phyloP scores from a whole-genome alignment of 1,139 yeast species.

The Kodamaea alishanica region DNA sequence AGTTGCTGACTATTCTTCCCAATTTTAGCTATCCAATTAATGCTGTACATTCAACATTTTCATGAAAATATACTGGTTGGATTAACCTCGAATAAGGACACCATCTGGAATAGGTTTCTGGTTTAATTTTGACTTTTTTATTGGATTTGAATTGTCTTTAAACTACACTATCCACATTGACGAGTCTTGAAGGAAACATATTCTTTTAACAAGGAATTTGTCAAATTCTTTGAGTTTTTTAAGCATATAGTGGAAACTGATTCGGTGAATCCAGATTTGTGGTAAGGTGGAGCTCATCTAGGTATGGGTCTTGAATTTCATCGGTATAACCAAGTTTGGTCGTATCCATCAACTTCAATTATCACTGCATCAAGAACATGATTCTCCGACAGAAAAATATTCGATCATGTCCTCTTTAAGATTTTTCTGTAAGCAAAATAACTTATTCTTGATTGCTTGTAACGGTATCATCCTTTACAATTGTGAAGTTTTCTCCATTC shows the following conservation, averaged over 20 bases:
- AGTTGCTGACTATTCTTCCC: too few species aligned
- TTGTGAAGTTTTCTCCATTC: too few species aligned
- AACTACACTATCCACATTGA: conserved; percentile 20
- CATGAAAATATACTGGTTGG: conserved; percentile 25
- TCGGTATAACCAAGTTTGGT: conserved; percentile 20
- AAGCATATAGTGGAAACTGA: conserved; percentile 29
- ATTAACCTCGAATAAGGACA: conserved; percentile 29
- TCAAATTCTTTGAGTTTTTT: conserved; percentile 22
- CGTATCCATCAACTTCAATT: conserved; percentile 27
- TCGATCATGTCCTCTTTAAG: conserved; percentile 15
- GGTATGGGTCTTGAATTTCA: conserved; percentile 26
- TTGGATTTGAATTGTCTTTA: conserved; percentile 15
- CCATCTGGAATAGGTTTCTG: conserved; percentile 38
- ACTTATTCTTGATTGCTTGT: too few species aligned
- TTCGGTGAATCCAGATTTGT: conserved; percentile 28
- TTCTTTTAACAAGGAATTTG: conserved; percentile 35
- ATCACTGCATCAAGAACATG: conserved; percentile 17
- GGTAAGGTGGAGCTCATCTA: conserved; percentile 30
- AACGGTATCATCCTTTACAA: too few species aligned
- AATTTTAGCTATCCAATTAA: too few species aligned
- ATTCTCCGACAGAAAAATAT: conserved; percentile 18
- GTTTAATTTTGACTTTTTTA: conserved; percentile 23
- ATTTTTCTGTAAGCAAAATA: too few species aligned
- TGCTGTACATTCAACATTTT: conserved; percentile 16
- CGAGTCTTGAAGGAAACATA: conserved; percentile 30